These are phyloP conservation scores for Mycena latifolia DNA, from an alignment of 768 basidiomycete species.

Conservation along the genomic window DNA sequence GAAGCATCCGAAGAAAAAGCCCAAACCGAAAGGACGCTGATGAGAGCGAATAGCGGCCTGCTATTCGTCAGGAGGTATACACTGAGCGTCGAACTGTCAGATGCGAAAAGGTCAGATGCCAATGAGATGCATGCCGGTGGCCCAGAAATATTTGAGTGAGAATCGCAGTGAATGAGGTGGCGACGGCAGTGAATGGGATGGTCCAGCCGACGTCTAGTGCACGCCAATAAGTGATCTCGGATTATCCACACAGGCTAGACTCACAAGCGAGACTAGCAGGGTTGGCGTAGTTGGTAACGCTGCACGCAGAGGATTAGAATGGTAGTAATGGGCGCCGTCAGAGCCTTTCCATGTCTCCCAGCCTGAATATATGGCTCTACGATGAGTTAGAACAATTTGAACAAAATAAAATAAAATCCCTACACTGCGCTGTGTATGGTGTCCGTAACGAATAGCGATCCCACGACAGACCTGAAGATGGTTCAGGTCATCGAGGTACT, in stretches of 20 bases:
- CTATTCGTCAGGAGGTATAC: slow-evolving; percentile 31
- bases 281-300: slow-evolving; percentile 37
- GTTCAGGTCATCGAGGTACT: too few relatives aligned
- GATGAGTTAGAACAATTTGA: not conserved
- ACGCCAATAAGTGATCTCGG: not conserved
- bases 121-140: slow-evolving; percentile 34
- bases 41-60: slow-evolving; percentile 36
- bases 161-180: slow-evolving; percentile 45
- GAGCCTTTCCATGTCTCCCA: slow-evolving; percentile 32
- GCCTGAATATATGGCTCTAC: slow-evolving; percentile 37
- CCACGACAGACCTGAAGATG: slow-evolving; percentile 35
- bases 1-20: slow-evolving; percentile 43
- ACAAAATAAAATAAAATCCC: not conserved
- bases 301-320: not conserved
- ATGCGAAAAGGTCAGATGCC: not conserved
- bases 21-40: slow-evolving; percentile 39
- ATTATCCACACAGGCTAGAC: not conserved
- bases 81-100: slow-evolving; percentile 3
- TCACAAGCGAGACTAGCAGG: slow-evolving; percentile 26
- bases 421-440: slow-evolving; percentile 41
- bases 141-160: slow-evolving; percentile 50
- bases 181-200: slow-evolving; percentile 48
- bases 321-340: not conserved
- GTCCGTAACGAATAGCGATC: slow-evolving; percentile 41
- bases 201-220: slow-evolving; percentile 45